phyloP scores from a whole-genome alignment of 108 stramenopile genomes.

The Cyclotella atomus region DNA sequence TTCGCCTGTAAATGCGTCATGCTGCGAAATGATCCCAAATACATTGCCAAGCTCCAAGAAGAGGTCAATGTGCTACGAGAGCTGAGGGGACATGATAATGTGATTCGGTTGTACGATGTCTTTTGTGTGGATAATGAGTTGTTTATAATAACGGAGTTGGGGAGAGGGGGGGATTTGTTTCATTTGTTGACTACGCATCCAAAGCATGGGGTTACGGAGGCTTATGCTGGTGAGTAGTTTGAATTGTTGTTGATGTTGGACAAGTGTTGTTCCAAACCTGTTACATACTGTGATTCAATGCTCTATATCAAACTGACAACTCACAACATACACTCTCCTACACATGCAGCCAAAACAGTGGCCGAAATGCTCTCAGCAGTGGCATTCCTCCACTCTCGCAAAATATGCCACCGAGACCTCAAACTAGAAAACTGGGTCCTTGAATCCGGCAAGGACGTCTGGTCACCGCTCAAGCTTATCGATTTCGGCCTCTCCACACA shows the following conservation, averaged over 20 bases:
- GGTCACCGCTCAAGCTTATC: conserved; percentile 92
- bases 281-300: conserved; percentile 10
- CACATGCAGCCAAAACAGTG: conserved; percentile 80
- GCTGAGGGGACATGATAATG: conserved; percentile 72
- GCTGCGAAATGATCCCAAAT: conserved; percentile 89
- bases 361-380: conserved; percentile 94
- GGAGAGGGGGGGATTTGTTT: conserved; percentile 90
- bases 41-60: conserved; percentile 92
- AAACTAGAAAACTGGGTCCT: conserved; percentile 96
- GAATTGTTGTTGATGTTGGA: background rate
- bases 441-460: conserved; percentile 90
- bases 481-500: conserved; percentile 96
- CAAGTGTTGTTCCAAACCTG: background rate
- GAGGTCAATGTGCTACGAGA: conserved; percentile 91
- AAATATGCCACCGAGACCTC: conserved; percentile 91
- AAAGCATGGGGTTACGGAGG: conserved; percentile 92
- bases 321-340: conserved; percentile 7
- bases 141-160: conserved; percentile 86
- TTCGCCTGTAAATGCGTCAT: conserved; percentile 94
- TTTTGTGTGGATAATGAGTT: conserved; percentile 60
- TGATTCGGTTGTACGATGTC: conserved; percentile 60
- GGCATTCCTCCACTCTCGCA: conserved; percentile 91
- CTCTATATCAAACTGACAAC: conserved; percentile 1
- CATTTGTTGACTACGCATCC: conserved; percentile 92
- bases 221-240: conserved; percentile 81